Conservation (phyloP, 2,329 filamentous ascomycete genomes). For the Scedosporium dehoogii region DNA sequence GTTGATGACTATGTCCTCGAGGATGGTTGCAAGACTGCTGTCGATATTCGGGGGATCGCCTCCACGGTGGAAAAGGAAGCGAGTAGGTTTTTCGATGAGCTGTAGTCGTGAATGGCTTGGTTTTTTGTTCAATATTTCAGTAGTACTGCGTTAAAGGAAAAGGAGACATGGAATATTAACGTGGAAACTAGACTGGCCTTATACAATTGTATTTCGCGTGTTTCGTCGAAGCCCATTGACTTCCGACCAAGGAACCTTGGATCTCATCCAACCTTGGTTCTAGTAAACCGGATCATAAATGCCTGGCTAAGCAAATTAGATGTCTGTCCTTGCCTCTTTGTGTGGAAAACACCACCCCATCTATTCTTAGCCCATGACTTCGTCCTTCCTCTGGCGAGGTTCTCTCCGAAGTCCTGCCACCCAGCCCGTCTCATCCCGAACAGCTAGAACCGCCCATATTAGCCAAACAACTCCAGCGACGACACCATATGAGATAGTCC, state of each 20-base stretch:
- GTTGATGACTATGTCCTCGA: slow-evolving; percentile 48
- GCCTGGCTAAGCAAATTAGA: no score
- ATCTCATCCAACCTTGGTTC: no score
- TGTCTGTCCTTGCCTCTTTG: no score
- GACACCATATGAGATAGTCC: slow-evolving; percentile 26
- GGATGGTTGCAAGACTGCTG: slow-evolving; percentile 30
- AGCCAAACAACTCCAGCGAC: slow-evolving; percentile 26
- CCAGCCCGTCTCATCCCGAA: slow-evolving; percentile 18
- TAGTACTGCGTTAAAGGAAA: not conserved
- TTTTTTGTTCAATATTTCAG: not conserved
- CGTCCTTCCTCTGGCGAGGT: not conserved
- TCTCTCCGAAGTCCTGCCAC: not conserved
- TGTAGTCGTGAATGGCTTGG: slow-evolving; percentile 17
- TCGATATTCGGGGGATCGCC: slow-evolving; percentile 30
- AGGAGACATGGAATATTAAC: no score
- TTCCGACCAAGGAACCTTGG: no score
- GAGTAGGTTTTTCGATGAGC: slow-evolving; percentile 30
- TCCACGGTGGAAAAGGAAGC: slow-evolving; percentile 23
- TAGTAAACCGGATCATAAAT: no score
- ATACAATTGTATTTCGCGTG: no score
- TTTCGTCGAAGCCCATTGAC: no score
- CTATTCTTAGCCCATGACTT: not conserved
- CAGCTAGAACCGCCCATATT: slow-evolving; percentile 25
- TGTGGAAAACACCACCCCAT: no score
- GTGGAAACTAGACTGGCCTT: no score